Evolutionary conservation across 495 filamentous ascomycete genomes (phyloP), one percentile per base, ranked within the genome.

Genomic region (Podospora australis): DNA sequence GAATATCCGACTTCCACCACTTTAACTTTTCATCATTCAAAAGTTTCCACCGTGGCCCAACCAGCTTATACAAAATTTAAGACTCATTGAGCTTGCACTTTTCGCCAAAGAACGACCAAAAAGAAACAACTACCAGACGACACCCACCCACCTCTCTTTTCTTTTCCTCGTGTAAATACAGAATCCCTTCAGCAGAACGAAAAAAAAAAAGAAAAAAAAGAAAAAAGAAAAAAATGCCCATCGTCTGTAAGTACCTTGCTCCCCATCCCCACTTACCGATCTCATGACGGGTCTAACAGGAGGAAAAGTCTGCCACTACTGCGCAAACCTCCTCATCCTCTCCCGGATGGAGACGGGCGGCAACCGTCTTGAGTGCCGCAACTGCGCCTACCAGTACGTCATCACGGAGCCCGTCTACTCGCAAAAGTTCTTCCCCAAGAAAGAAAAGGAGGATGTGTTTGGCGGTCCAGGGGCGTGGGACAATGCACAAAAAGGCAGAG

Each of bases 391-490:
- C 70, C 76, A 90, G 67, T 86, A 82, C 62, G 65, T 83, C 25
- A 78, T 96, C 54, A 78, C 79, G 40, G 71, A 82, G 52, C 75
- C 81, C 30, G 84, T 82, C 68, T 94, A 73, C 62, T 86, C 90
- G 63, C 83, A 87, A 48, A 86, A 81, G 43, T 78, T 83, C 70
- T 79, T 74, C 54, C 82, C 83, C 62, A 74, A 82, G 49, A 90
- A 90, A 62, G 88, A 94, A 57, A 82, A 86, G 45, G 91, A 96
- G 53, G 89, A 94, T 60, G 86, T 96, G 9, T 83, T 96, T 65
- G 92, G 90, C 24, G 90, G 91, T 20, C 78, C 83, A 34, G 83
- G 83, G 7, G 83, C 84, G 9, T 96, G 90, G 83, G 86, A 86
- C 49, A 95, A 96, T 65, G 90, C 90, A 26, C 82, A 95, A 55